These are phyloP conservation scores for Creolimax fragrantissima DNA, from an alignment of 78 protist species.

Conservation along the genomic window DNA sequence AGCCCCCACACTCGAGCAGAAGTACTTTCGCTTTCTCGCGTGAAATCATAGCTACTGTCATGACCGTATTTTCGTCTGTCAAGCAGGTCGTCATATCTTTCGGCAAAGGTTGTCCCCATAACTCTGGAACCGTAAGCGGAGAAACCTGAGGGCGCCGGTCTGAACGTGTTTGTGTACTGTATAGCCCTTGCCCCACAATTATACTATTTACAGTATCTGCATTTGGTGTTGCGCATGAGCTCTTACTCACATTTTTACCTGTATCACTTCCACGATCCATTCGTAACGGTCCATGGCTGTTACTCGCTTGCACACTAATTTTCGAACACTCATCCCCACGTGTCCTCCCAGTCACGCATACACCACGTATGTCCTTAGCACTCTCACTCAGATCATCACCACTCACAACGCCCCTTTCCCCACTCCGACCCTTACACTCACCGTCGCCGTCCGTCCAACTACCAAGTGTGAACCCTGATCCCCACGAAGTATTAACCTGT, in stretches of 20 bases:
- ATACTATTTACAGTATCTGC: not conserved
- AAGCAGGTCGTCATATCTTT: not conserved
- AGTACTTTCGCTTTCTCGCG: not conserved
- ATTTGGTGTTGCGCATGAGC: not conserved
- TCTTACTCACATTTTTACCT: not conserved
- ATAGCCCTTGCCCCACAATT: not conserved
- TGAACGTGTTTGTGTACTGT: not conserved
- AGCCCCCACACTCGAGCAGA: not conserved
- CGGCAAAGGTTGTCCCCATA: not conserved
- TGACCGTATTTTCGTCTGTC: not conserved
- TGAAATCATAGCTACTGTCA: not conserved
- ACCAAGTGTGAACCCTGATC: not conserved
- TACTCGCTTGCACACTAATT: not conserved
- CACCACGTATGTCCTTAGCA: not conserved
- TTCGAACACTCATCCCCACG: not conserved
- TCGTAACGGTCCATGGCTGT: not conserved
- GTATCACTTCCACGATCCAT: not conserved
- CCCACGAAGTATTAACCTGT: not conserved
- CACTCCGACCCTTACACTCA: too few relatives aligned
- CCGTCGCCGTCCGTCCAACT: too few relatives aligned
- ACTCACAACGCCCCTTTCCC: too few relatives aligned
- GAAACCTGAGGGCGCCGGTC: not conserved
- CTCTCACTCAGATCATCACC: not conserved
- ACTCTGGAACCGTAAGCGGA: not conserved
- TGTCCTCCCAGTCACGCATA: not conserved